Conservation (phyloP, 495 filamentous ascomycete genomes). For the Cercophora newfieldiana region DNA sequence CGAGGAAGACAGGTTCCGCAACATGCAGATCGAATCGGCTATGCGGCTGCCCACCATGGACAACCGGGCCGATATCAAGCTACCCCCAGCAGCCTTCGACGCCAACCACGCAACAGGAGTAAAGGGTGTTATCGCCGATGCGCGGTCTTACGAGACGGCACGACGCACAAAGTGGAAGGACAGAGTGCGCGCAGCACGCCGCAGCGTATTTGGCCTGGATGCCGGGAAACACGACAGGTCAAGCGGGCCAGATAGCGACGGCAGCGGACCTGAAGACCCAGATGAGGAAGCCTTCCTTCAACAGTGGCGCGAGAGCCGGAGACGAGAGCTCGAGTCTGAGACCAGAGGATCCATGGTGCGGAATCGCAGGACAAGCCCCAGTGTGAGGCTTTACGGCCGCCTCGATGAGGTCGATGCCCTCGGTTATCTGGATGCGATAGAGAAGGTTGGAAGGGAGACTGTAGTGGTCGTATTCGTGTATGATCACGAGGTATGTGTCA, state of each 20-base stretch:
- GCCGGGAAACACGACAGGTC: conserved; percentile 48
- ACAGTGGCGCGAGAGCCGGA: conserved; percentile 76
- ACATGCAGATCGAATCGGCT: conserved; percentile 59
- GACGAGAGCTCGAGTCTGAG: conserved; percentile 70
- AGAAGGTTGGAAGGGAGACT: conserved; percentile 77
- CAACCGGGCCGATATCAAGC: conserved; percentile 53
- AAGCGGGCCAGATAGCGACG: conserved; percentile 49
- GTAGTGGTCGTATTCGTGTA: conserved; percentile 95
- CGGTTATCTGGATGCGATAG: conserved; percentile 92
- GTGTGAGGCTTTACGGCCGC: conserved; percentile 71
- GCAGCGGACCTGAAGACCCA: conserved; percentile 35
- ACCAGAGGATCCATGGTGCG: conserved; percentile 42
- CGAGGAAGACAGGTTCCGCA: conserved; percentile 58
- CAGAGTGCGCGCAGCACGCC: conserved; percentile 43
- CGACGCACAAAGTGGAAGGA: conserved; percentile 63
- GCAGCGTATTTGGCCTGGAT: conserved; percentile 45
- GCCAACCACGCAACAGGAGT: conserved; percentile 80
- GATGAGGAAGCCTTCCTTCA: conserved; percentile 82
- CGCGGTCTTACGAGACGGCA: conserved; percentile 83
- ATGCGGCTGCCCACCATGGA: conserved; percentile 58
- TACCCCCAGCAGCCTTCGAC: conserved; percentile 65
- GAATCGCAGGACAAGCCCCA: conserved; percentile 65
- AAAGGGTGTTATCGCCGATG: conserved; percentile 97
- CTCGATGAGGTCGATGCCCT: conserved; percentile 83
- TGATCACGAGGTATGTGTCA: conserved; percentile 72